These are phyloP conservation scores for Pseudogymnoascus sp. DNA, from an alignment of 2,329 filamentous ascomycete species.

Conservation along the genomic window DNA sequence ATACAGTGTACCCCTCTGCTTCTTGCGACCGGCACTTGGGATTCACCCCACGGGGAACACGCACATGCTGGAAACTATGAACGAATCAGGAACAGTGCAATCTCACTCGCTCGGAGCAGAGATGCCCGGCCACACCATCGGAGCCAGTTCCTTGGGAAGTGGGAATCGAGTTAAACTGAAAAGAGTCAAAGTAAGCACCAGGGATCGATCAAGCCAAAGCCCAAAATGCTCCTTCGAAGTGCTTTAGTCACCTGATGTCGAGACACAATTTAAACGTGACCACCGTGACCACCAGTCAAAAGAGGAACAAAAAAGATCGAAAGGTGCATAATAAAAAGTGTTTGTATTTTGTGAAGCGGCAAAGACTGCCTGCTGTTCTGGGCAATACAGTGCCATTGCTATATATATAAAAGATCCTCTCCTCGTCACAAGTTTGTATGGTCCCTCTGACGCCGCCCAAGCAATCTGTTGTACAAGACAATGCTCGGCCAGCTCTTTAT, in stretches of 20 bases:
- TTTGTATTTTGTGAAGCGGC: neutral
- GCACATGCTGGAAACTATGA: neutral
- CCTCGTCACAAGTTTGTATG: slow-evolving; percentile 37
- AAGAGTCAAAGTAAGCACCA: neutral
- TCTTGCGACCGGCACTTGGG: neutral
- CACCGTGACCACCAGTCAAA: no score
- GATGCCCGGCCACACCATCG: neutral
- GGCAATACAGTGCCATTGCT: neutral
- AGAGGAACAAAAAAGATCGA: neutral
- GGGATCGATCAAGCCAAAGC: neutral
- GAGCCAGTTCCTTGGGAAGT: neutral
- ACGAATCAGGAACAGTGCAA: neutral
- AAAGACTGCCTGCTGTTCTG: neutral
- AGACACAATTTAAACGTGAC: neutral
- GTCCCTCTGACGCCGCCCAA: slow-evolving; percentile 78
- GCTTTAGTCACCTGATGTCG: neutral
- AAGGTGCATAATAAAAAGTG: neutral
- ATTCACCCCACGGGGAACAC: neutral
- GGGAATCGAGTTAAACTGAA: neutral
- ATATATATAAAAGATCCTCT: neutral
- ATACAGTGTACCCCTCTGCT: neutral
- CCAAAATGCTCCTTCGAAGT: neutral
- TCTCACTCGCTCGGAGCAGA: neutral
- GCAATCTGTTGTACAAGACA: slow-evolving; percentile 43
- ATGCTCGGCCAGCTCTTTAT: slow-evolving; percentile 50